phyloP scores from a whole-genome alignment of 495 filamentous ascomycete species.

The Glarea lozoyensis region DNA sequence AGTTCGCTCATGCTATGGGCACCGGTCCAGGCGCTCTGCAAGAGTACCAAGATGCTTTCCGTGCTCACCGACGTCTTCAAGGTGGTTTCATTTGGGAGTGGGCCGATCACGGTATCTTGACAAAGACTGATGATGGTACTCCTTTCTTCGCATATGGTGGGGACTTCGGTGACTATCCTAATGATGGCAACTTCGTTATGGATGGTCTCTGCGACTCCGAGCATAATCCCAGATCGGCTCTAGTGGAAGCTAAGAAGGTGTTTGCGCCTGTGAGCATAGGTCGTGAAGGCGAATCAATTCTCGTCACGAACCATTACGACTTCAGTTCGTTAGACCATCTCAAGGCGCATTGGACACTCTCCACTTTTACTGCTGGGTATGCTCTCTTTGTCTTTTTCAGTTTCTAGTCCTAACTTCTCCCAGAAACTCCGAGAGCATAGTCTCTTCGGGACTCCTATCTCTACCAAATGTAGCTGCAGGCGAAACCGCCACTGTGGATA shows the following conservation, averaged over 20 bases:
- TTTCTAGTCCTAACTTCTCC: background rate
- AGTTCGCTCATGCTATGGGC: constrained; percentile 65
- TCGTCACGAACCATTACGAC: constrained; percentile 41
- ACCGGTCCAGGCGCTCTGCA: constrained; percentile 60
- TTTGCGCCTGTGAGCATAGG: constrained; percentile 42
- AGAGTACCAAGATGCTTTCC: constrained; percentile 56
- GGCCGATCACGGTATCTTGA: constrained; percentile 59
- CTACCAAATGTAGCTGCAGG: constrained; percentile 19
- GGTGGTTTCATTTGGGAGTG: constrained; percentile 70
- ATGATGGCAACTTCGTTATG: constrained; percentile 57
- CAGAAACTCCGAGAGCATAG: constrained; percentile 10
- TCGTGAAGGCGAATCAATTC: constrained; percentile 17
- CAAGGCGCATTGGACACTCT: constrained; percentile 14
- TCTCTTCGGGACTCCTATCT: constrained; percentile 18
- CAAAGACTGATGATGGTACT: constrained; percentile 37
- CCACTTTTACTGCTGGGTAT: background rate
- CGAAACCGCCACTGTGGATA: constrained; percentile 10
- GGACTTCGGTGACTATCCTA: constrained; percentile 57
- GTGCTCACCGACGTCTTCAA: constrained; percentile 46
- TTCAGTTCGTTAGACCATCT: constrained; percentile 42
- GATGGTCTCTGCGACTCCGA: constrained; percentile 52
- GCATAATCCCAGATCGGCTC: constrained; percentile 49
- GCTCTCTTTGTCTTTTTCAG: background rate
- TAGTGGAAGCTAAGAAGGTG: constrained; percentile 53
- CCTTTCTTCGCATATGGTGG: constrained; percentile 58